Evolutionary conservation across 202 grass and related monocot genomes (phyloP), one percentile per base, ranked within the genome.

Genomic region (Sporobolus alterniflorus): DNA sequence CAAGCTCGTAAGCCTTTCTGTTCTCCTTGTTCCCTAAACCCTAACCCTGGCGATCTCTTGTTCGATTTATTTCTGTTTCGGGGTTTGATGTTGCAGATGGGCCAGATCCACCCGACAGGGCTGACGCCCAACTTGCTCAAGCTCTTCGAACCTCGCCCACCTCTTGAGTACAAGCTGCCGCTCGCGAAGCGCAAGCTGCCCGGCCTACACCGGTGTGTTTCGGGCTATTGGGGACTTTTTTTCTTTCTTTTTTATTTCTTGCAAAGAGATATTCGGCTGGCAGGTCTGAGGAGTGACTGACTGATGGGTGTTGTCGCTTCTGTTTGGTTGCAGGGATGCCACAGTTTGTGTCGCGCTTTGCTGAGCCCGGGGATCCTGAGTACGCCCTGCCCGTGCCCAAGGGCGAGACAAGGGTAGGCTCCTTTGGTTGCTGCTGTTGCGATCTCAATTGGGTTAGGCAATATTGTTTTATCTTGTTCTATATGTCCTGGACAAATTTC

Each of bases 71-170:
- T 44, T 64, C 42, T 69, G 29, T 55, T 77, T 48, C 70, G 36
- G 41, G 43, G 39, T 70, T 26, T 61, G 26, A 12, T 62, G 24
- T 82, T 6, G 47, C 86, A 97, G 95, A 97, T 97, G 64, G 95
- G 95, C 33, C 92, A 94, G 82, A 86, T 86, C 69, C 91, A 94
- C 87, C 83, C 91, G 41, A 97, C 94, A 32, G 91, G 91, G 31
- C 91, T 97, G 60, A 97, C 94, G 34, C 28, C 91, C 43, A 97
- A 97, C 81, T 88, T 97, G 22, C 78, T 97, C 70, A 97, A 94
- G 95, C 88, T 91, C 77, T 97, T 97, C 67, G 88, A 97, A 78
- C 85, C 95, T 3, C 88, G 92, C 30, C 86, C 86, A n/a, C 90
- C 92, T 17, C 75, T 94, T 41, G 92, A 94, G 67, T 84, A 89